phyloP scores from a whole-genome alignment of 108 stramenopile species.

The Asterionellopsis glacialis region DNA sequence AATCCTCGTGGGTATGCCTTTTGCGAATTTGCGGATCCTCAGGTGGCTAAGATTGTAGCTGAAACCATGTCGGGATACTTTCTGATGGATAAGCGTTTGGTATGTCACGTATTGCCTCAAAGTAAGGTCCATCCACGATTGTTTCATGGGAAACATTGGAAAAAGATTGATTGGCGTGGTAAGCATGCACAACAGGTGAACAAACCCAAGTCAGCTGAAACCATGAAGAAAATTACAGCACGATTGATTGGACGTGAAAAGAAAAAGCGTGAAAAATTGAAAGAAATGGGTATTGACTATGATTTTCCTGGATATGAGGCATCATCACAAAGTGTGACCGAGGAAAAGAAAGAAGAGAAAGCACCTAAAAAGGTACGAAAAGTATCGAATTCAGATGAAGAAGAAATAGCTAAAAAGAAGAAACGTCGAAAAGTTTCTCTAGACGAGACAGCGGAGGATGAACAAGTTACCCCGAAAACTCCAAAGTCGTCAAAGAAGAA shows the following conservation, averaged over 20 bases:
- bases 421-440: neutral
- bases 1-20: constrained; percentile 91
- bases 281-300: constrained; percentile 79
- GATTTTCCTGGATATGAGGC: constrained; percentile 85
- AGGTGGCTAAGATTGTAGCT: constrained; percentile 89
- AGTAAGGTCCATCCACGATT: constrained; percentile 50
- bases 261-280: constrained; percentile 63
- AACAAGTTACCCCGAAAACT: neutral
- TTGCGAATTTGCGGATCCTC: constrained; percentile 79
- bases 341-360: constrained; percentile 10
- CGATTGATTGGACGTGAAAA: constrained; percentile 58
- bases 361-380: constrained; percentile 7
- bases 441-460: neutral
- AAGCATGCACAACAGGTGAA: constrained; percentile 36
- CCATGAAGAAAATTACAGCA: constrained; percentile 62
- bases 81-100: constrained; percentile 76
- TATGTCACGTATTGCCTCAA: constrained; percentile 80
- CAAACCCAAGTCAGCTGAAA: constrained; percentile 33
- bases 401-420: neutral
- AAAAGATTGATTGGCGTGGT: constrained; percentile 26
- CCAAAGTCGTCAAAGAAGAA: neutral
- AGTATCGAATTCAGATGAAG: neutral
- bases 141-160: constrained; percentile 27
- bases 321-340: constrained; percentile 14
- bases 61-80: constrained; percentile 96